Percentiles rank a stretch among this genome's conserved stretches.
Conservation (phyloP, 768 basidiomycete genomes). For the Phanerochaete sordida region DNA sequence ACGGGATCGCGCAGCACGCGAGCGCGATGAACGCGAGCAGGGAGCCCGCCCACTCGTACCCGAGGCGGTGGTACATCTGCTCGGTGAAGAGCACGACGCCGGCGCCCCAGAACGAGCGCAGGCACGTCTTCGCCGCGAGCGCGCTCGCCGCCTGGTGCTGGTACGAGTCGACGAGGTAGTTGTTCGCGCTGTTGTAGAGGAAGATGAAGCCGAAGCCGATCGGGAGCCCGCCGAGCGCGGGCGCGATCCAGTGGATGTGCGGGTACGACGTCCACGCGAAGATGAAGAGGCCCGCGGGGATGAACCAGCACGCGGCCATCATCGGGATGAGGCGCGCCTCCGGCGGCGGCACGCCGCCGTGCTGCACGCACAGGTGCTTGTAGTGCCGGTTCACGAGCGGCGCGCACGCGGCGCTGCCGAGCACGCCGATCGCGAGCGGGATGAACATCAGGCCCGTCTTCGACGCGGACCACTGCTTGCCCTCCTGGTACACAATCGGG, state of each 20-base stretch:
- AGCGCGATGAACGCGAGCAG: constrained; percentile 13
- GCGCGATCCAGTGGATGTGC: constrained; percentile 41
- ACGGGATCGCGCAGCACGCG: constrained; percentile 11
- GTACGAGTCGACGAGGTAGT: constrained; percentile 46
- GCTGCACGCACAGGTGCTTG: constrained; percentile 25
- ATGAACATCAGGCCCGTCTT: constrained; percentile 43
- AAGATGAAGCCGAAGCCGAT: constrained; percentile 55
- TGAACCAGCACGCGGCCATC: constrained; percentile 48
- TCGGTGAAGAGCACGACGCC: constrained; percentile 49
- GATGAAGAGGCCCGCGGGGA: constrained; percentile 53
- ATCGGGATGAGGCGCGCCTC: constrained; percentile 67
- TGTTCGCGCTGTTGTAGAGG: constrained; percentile 65
- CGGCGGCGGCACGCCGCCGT: constrained; percentile 33
- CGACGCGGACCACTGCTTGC: constrained; percentile 50
- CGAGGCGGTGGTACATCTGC: constrained; percentile 31
- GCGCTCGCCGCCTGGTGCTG: constrained; percentile 51
- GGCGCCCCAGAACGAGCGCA: constrained; percentile 41
- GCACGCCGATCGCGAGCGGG: constrained; percentile 44
- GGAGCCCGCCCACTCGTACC: constrained; percentile 9
- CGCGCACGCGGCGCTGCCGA: constrained; percentile 17
- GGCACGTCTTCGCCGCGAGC: constrained; percentile 55
- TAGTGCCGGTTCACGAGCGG: constrained; percentile 12
- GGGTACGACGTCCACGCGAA: constrained; percentile 48
- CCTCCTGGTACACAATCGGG: constrained; percentile 42
- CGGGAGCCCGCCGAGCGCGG: constrained; percentile 36